phyloP scores from a whole-genome alignment of 495 filamentous ascomycete genomes.

The Podospora bellae-mahoneyi region DNA sequence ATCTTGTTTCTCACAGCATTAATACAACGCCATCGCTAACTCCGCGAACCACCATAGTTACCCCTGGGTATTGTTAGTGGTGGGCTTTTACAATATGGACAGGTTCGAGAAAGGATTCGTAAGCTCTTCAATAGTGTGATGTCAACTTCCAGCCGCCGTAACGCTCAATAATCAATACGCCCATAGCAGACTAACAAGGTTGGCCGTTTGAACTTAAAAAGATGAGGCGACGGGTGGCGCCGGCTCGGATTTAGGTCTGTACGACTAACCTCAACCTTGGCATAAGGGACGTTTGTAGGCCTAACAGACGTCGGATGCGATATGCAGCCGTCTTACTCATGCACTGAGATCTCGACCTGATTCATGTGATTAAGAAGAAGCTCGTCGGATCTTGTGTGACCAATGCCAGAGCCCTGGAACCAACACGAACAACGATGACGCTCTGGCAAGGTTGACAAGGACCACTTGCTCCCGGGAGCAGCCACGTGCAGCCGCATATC shows the following conservation, averaged over 20 bases:
- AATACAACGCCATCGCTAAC: neutral
- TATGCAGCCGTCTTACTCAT: neutral
- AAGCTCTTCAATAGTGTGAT: neutral
- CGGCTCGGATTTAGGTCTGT: neutral
- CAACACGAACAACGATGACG: neutral
- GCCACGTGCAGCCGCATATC: neutral
- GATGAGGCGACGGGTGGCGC: neutral
- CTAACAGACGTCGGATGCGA: neutral
- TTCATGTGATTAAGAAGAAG: neutral
- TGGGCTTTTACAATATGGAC: neutral
- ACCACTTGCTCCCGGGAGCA: neutral
- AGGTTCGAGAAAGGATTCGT: neutral
- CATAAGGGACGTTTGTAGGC: neutral
- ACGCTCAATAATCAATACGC: neutral
- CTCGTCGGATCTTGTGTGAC: neutral
- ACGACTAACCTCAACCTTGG: neutral
- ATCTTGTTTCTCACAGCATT: neutral
- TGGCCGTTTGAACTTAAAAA: neutral
- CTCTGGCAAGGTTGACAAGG: neutral
- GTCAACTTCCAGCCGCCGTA: too few species aligned
- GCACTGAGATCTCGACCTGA: neutral
- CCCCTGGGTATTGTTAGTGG: neutral
- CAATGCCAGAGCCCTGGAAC: neutral
- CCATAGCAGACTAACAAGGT: neutral
- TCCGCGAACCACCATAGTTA: neutral